Base-by-base conservation (phyloP, 1,284 basidiomycete species). In the Boletus mariae region DNA sequence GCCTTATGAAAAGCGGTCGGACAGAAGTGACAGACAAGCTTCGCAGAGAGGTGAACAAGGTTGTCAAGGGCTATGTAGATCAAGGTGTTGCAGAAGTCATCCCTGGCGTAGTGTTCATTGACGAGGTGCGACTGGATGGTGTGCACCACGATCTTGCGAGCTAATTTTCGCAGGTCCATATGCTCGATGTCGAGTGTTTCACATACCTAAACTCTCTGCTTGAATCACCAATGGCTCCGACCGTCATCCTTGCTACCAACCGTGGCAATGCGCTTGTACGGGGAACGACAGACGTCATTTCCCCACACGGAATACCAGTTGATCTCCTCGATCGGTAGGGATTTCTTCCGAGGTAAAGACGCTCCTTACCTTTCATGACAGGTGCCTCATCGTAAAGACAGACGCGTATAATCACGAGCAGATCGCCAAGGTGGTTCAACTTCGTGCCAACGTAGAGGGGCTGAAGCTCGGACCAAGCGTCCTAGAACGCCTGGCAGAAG, bases 171-270 rank as follows among this genome's bases (percentile, higher is more conserved):
- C 62, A 95, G 93, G 94, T 98, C 20, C 96, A 99, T 76, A 98
- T 98, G 96, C 86, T 99, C 59, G 96, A 99, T 72, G 95, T 98
- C 68, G 97, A 99, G 72, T 98, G 95, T 73, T 99, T 98, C 77
- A 98, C 96, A 8, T 99, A 97, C 74, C 82, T 99, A 48, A 99
- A 99, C 73, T 89, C 94, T 12, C 83, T 98, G 8, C 80, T 99
- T 51, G 96, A 99, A 72, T 94, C 93, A 1, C 88, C 92, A 15
- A 94, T 99, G 85, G 93, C 94, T 13, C 96, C 97, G 0, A 97
- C 97, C 15, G 96, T 99, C 45, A 92, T 99, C 61, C 80, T 98
- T 52, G 97, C 97, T 1, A 97, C 95, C 25, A 99, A 99, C 71
- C 83, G 97, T 31, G 97, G 96, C 4, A 87, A 93, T 61, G 84